phyloP scores from a whole-genome alignment of 2,329 filamentous ascomycete species.

The Alternaria consortialis region DNA sequence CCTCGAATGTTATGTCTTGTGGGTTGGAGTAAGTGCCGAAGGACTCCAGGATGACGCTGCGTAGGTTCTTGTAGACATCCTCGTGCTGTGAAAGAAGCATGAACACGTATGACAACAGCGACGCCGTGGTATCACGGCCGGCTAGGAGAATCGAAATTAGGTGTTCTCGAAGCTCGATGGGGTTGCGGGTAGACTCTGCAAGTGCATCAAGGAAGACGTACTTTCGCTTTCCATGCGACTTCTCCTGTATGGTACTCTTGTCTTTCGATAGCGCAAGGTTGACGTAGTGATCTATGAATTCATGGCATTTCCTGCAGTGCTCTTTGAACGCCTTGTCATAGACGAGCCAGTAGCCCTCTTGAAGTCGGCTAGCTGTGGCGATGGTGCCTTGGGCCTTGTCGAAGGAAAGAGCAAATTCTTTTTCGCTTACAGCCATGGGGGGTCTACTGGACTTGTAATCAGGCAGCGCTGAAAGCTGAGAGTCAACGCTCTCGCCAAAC shows the following conservation, averaged over 20 bases:
- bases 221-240: slow-evolving; percentile 28
- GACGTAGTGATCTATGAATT: slow-evolving; percentile 41
- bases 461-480: slow-evolving; percentile 34
- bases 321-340: slow-evolving; percentile 39
- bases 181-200: slow-evolving; percentile 74
- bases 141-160: slow-evolving; percentile 83
- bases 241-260: slow-evolving; percentile 23
- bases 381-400: slow-evolving; percentile 31
- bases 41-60: slow-evolving; percentile 47
- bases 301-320: slow-evolving; percentile 39
- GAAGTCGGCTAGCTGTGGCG: slow-evolving; percentile 33
- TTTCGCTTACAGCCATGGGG: slow-evolving; percentile 23
- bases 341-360: slow-evolving; percentile 43
- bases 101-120: slow-evolving; percentile 78
- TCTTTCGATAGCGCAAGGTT: slow-evolving; percentile 32
- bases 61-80: slow-evolving; percentile 43
- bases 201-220: slow-evolving; percentile 89
- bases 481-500: slow-evolving; percentile 48
- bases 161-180: slow-evolving; percentile 79
- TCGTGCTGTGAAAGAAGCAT: slow-evolving; percentile 50
- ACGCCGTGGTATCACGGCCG: slow-evolving; percentile 85
- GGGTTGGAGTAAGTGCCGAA: slow-evolving; percentile 55
- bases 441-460: slow-evolving; percentile 26
- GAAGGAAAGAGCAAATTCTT: slow-evolving; percentile 36
- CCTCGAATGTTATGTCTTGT: slow-evolving; percentile 52